Evolutionary conservation across 73 alveolate species (phyloP), one percentile per base, ranked within the genome.

Genomic region (Paramecium pentaurelia): DNA sequence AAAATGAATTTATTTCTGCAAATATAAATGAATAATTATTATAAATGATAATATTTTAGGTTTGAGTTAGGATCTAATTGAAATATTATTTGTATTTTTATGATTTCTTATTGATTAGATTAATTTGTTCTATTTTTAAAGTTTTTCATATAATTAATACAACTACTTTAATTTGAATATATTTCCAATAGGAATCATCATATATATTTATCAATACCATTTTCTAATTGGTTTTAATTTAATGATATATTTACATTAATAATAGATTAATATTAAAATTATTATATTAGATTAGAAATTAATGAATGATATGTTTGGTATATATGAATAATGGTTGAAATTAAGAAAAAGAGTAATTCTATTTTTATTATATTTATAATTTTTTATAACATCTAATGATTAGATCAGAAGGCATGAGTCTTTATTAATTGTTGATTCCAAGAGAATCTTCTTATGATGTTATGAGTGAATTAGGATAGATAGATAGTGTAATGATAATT

Each of bases 321-420:
- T 22, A 22, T n/a, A 18, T 12, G 68, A 54, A 54, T 18, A 3
- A 54, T 16, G 30, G 6, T 4, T 54, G 32, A 18, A 16, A 54
- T 54, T 54, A 54, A n/a, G 70, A 54, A 54, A 54, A 54, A 54
- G 70, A 54, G 32, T 54, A 54, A 54, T 54, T 54, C 70, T 54
- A 54, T 54, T 54, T 54, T 54, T 18, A 54, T 54, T 54, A 54
- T 8, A 54, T 54, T 54, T 54, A 54, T 54, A 54, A 18, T 4
- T 54, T 54, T 54, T n/a, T 54, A 54, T 54, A 54, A 54, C 70
- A 54, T 16, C 70, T 54, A 64, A 80, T 80, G 91, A 40, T 89
- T 28, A 89, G 94, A 40, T 89, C 94, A 14, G 94, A 71, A 45
- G 80, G 49, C 16, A 89, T 89, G 92, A 83, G 77, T n/a, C 84